A percentile compares a stretch with the other conserved stretches of the same genome.
These are phyloP conservation scores for Yamadazyma kitorensis DNA, from an alignment of 805 yeast species.

Conservation along the genomic window DNA sequence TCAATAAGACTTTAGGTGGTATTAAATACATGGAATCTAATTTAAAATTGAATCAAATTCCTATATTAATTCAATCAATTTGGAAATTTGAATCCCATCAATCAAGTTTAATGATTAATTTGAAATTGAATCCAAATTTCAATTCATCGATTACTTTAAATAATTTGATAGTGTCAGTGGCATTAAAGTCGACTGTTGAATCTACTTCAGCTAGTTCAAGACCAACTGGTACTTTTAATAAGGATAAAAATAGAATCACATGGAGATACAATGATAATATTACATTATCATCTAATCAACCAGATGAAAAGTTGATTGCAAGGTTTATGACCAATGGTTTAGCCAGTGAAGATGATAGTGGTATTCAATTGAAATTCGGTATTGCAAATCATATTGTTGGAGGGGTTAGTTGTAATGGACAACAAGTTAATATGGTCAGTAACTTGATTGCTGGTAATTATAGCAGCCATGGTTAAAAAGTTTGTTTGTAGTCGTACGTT, in stretches of 20 bases:
- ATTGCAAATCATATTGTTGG: conserved; percentile 8
- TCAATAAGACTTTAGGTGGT: conserved; percentile 72
- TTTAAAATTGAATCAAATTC: conserved; percentile 39
- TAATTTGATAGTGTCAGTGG: conserved; percentile 61
- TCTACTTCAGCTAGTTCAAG: conserved; percentile 77
- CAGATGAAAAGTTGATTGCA: conserved; percentile 74
- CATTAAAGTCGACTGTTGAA: conserved; percentile 56
- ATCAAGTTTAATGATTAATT: conserved; percentile 77
- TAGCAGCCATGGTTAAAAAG: too few relatives aligned
- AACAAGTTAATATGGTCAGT: conserved; percentile 10
- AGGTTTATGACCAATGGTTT: conserved; percentile 75
- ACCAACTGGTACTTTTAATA: conserved; percentile 89
- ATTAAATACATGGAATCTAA: conserved; percentile 61
- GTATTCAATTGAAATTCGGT: conserved; percentile 65
- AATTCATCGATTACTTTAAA: conserved; percentile 41
- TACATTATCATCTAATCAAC: conserved; percentile 27
- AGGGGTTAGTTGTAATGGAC: conserved; percentile 9
- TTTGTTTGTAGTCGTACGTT: too few relatives aligned
- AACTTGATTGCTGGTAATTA: conserved; percentile 15
- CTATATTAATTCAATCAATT: conserved; percentile 71
- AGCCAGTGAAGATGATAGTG: conserved; percentile 71
- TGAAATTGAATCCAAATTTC: conserved; percentile 53
- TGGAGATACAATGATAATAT: conserved; percentile 64
- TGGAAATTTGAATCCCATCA: conserved; percentile 89
- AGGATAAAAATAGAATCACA: conserved; percentile 79